These are phyloP conservation scores for Botrytis tulipae DNA, from an alignment of 2,329 filamentous ascomycete genomes.

Conservation along the genomic window DNA sequence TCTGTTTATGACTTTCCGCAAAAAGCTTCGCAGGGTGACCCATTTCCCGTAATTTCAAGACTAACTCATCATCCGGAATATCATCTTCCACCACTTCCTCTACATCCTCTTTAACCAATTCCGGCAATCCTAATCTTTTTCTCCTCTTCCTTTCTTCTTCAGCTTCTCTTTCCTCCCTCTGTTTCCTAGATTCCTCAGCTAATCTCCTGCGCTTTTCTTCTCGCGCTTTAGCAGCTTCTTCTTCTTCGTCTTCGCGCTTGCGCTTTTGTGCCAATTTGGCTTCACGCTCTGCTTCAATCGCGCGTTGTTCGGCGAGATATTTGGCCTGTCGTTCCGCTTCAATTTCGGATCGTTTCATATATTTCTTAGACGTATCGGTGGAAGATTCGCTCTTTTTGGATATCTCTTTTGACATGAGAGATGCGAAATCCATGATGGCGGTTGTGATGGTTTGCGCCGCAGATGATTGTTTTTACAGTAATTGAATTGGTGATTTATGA, in stretches of 20 bases:
- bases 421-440: slow-evolving; percentile 84
- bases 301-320: slow-evolving; percentile 79
- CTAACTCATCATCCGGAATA: slow-evolving; percentile 69
- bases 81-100: slow-evolving; percentile 55
- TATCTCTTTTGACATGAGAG: slow-evolving; percentile 90
- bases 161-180: slow-evolving; percentile 69
- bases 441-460: background rate
- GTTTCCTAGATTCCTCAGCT: slow-evolving; percentile 72
- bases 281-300: slow-evolving; percentile 67
- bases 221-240: slow-evolving; percentile 63
- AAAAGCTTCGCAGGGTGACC: slow-evolving; percentile 76
- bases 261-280: slow-evolving; percentile 74
- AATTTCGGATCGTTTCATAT: slow-evolving; percentile 77
- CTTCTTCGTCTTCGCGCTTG: slow-evolving; percentile 83
- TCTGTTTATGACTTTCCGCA: slow-evolving; percentile 71
- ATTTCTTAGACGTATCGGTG: slow-evolving; percentile 60
- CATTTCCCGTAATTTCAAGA: slow-evolving; percentile 64
- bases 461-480: background rate
- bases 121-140: slow-evolving; percentile 77
- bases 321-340: slow-evolving; percentile 78
- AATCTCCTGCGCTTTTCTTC: slow-evolving; percentile 80
- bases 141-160: slow-evolving; percentile 71
- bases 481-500: background rate
- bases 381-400: slow-evolving; percentile 66
- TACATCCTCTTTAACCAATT: slow-evolving; percentile 56